Evolutionary conservation across 257 asterid species (phyloP).

Genomic region (Rhazya stricta): DNA sequence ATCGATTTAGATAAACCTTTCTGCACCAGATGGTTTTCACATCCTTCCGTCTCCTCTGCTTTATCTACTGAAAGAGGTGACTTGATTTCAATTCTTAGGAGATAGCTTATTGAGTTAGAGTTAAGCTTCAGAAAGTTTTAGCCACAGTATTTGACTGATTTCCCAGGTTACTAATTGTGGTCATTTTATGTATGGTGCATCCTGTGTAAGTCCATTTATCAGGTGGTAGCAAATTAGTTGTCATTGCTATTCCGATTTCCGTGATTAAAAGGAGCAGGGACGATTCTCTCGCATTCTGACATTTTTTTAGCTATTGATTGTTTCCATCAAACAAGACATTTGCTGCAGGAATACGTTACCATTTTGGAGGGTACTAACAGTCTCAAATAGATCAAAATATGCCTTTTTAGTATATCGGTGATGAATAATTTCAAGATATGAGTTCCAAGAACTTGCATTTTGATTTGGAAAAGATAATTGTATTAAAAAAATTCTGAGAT

Average conservation of each 20-base stretch:
- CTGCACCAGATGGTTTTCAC: not conserved
- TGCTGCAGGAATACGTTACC: not conserved
- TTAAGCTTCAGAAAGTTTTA: not conserved
- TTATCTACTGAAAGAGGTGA: not conserved
- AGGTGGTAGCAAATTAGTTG: not conserved
- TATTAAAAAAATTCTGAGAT: not conserved
- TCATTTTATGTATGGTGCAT: not conserved
- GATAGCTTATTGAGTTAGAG: not conserved
- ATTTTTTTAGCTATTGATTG: not conserved
- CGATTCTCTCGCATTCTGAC: not conserved
- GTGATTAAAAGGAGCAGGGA: not conserved
- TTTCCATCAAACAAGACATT: not conserved
- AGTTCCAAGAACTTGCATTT: not conserved
- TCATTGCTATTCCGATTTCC: not conserved
- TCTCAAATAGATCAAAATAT: too few relatives aligned
- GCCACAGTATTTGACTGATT: not conserved
- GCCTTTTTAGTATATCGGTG: not conserved
- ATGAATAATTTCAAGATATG: not conserved
- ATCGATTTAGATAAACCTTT: not conserved
- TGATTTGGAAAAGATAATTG: not conserved
- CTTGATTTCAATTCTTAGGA: not conserved
- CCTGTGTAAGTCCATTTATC: not conserved
- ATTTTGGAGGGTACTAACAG: not conserved
- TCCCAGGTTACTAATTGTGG: not conserved
- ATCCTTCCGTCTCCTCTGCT: not conserved